A percentile compares a stretch with the other conserved stretches of the same genome.
phyloP scores from a whole-genome alignment of 2,329 filamentous ascomycete species.

The Xylariaceae sp. region DNA sequence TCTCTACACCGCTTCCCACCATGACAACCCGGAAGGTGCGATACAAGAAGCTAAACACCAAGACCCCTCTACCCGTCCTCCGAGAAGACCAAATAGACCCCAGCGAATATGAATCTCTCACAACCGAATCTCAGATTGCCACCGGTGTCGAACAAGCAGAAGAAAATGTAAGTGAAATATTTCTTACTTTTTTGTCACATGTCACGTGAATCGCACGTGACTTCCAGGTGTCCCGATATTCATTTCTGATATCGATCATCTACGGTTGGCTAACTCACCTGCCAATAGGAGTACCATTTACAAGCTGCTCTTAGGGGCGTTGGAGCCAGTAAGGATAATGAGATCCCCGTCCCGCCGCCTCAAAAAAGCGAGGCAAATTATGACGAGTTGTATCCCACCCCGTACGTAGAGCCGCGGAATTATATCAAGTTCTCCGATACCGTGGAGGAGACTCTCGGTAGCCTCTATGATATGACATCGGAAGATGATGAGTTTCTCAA shows the following conservation, averaged over 20 bases:
- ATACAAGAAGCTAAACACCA: slow-evolving; percentile 89
- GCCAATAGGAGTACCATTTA: slow-evolving; percentile 83
- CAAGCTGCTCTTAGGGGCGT: slow-evolving; percentile 73
- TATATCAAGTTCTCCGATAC: slow-evolving; percentile 99
- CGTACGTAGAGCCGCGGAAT: slow-evolving; percentile 81
- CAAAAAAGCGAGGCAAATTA: slow-evolving; percentile 74
- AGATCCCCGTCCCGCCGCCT: slow-evolving; percentile 68
- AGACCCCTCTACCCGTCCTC: slow-evolving; percentile 84
- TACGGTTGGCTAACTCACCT: slow-evolving; percentile 21
- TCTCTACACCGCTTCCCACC: slow-evolving; percentile 42
- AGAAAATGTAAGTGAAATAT: slow-evolving; percentile 79
- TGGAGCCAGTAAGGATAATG: slow-evolving; percentile 59
- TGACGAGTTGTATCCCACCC: slow-evolving; percentile 81
- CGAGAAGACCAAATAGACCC: slow-evolving; percentile 89
- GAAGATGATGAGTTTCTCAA: slow-evolving; percentile 88
- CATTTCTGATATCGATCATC: slow-evolving; percentile 11
- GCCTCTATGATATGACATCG: slow-evolving; percentile 90
- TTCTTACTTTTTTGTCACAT: slow-evolving; percentile 36
- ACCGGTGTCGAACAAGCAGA: slow-evolving; percentile 97
- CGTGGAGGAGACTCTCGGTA: slow-evolving; percentile 90
- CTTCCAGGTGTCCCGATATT: slow-evolving; percentile 2
- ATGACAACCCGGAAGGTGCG: slow-evolving; percentile 72
- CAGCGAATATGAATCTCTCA: slow-evolving; percentile 82
- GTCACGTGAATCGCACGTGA: slow-evolving; percentile 58
- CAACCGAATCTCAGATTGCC: slow-evolving; percentile 82